Base-by-base conservation (phyloP, 1,284 basidiomycete genomes). In the Rhodotorula sp. region DNA sequence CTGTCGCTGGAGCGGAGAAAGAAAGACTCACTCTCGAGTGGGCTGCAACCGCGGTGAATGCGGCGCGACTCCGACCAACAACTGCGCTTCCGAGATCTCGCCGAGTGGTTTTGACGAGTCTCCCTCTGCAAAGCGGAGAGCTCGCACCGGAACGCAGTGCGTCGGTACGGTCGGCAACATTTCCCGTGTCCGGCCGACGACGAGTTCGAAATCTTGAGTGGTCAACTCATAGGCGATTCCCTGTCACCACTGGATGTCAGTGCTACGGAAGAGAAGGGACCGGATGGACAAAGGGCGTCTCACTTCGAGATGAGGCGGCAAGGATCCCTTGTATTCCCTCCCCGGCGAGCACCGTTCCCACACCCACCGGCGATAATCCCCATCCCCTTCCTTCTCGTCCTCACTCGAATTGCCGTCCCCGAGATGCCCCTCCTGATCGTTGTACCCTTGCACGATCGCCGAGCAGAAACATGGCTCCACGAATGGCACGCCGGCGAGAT, bases 291-390 rank as follows among this genome's bases (percentile, higher is more conserved):
- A 15, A 3, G 17, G 24, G 33, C 33, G 4, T 12, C 64, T 22
- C 53, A 73, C 71, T 61, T 74, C 72, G 12, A 74, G 64, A 24
- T 49, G 37, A 24, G 67, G 69, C 18, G 73, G 70, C 29, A 72
- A 20, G 5, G n/a, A 12, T 0, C 72, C 72, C 6, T 53, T 45
- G 45, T 49, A 71, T 17, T 66, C 56, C 24, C 65, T 30, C 0
- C 73, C 70, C 0, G 73, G 68, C 17, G 57, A 68, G 45, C 60
- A 61, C 33, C 66, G 20, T 44, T 60, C 57, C 73, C 73, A 74
- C 2, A 74, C 44, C 70, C 65, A 72, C 15, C 45, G 24, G 53
- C 37, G 67, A 56, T 72, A 74, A 18, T 53, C 70, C 29, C 60
- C 66, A 24, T 18, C 54, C 53, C 30, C 60, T 2, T 30, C 20